Evolutionary conservation across 371 early-diverging fungal genomes (phyloP).

Genomic region (Nematocida ironsii): DNA sequence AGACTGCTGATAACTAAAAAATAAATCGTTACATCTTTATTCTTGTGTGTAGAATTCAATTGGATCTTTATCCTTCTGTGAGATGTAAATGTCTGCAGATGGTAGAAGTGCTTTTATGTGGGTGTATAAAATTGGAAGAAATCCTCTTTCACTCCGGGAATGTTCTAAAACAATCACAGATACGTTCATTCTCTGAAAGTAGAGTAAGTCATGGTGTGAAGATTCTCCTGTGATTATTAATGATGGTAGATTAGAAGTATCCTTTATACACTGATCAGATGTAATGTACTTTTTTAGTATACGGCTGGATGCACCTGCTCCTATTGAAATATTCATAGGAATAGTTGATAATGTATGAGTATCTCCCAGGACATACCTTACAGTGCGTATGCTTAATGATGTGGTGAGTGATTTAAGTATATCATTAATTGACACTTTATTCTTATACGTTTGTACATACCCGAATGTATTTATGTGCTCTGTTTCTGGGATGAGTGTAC

Average conservation of each 20-base stretch:
- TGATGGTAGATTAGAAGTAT: conserved; percentile 70
- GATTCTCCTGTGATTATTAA: conserved; percentile 88
- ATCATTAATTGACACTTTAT: conserved; percentile 29
- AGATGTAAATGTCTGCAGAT: conserved; percentile 57
- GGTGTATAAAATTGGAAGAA: conserved; percentile 70
- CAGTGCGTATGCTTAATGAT: neutral
- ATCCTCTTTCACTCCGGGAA: conserved; percentile 86
- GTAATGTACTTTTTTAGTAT: conserved; percentile 76
- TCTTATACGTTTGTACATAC: conserved; percentile 27
- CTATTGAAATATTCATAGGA: conserved; percentile 70
- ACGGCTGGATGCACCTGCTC: conserved; percentile 73
- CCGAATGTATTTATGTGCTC: conserved; percentile 3
- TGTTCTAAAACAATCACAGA: conserved; percentile 88
- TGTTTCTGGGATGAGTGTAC: conserved; percentile 15
- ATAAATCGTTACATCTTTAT: conserved; percentile 13
- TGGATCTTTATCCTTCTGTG: conserved; percentile 66
- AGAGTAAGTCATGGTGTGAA: conserved; percentile 82
- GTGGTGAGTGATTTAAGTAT: conserved; percentile 17
- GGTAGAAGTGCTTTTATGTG: conserved; percentile 41
- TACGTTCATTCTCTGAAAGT: conserved; percentile 74
- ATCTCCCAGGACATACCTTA: conserved; percentile 10
- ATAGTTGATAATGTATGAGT: conserved; percentile 21
- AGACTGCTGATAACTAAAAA: conserved; percentile 31
- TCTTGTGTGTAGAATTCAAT: conserved; percentile 39
- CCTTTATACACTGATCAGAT: conserved; percentile 72